Evolutionary conservation across 108 stramenopile species (phyloP).

Genomic region (Fragilariopsis cylindrus): DNA sequence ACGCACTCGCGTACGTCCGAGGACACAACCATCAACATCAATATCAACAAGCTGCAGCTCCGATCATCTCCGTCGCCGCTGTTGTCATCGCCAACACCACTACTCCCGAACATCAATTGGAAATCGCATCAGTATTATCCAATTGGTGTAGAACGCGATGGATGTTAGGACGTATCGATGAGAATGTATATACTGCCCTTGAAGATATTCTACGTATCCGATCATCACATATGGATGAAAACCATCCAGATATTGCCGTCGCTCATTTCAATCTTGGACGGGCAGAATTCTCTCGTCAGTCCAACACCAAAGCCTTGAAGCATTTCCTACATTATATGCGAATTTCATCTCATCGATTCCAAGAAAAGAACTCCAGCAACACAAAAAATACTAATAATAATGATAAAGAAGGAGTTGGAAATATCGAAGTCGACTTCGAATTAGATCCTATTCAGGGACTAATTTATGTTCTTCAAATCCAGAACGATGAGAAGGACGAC

Average conservation of each 20-base stretch:
- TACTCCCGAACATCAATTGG: slow-evolving; percentile 23
- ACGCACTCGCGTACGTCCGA: slow-evolving; percentile 24
- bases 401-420: neutral
- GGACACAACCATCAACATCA: neutral
- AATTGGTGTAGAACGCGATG: slow-evolving; percentile 49
- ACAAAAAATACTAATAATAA: neutral
- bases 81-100: neutral
- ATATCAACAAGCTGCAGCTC: neutral
- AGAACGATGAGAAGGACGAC: slow-evolving; percentile 45
- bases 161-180: slow-evolving; percentile 36
- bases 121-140: slow-evolving; percentile 38
- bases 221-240: slow-evolving; percentile 22
- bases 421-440: neutral
- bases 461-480: slow-evolving; percentile 38
- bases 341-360: slow-evolving; percentile 10
- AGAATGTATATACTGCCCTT: slow-evolving; percentile 23
- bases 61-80: neutral
- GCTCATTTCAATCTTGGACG: slow-evolving; percentile 49
- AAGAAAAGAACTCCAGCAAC: neutral
- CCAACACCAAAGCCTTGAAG: slow-evolving; percentile 25
- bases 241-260: slow-evolving; percentile 46
- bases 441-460: slow-evolving; percentile 46
- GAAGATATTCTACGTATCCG: slow-evolving; percentile 40
- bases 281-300: slow-evolving; percentile 28
- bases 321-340: slow-evolving; percentile 43